Evolutionary conservation across 2,329 filamentous ascomycete genomes (phyloP).

Genomic region (Colletotrichum chlorophyti): DNA sequence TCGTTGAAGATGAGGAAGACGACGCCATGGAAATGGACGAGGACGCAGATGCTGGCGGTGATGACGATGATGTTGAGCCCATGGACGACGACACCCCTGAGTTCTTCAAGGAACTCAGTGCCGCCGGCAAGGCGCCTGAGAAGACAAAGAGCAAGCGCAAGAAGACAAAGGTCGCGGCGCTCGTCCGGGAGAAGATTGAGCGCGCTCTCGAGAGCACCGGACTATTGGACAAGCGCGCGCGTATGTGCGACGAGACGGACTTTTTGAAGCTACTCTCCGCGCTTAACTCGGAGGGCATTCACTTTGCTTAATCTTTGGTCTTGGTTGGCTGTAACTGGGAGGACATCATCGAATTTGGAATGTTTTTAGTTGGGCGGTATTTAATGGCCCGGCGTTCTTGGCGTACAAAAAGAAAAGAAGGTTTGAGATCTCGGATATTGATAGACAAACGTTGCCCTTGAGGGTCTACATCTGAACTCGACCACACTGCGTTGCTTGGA

Average conservation of each 20-base stretch:
- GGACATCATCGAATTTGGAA: too few species aligned
- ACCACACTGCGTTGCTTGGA: too few species aligned
- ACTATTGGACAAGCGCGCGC: constrained; percentile 80
- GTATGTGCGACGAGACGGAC: constrained; percentile 91
- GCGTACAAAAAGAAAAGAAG: constrained; percentile 24
- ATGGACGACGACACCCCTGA: constrained; percentile 76
- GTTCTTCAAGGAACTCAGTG: constrained; percentile 77
- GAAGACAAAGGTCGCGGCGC: constrained; percentile 79
- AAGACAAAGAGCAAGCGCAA: constrained; percentile 75
- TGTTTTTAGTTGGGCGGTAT: neutral
- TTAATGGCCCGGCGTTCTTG: constrained; percentile 25
- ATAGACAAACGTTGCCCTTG: constrained; percentile 1
- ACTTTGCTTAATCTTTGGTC: constrained; percentile 70
- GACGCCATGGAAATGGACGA: constrained; percentile 47
- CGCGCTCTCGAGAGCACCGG: constrained; percentile 84
- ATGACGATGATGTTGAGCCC: constrained; percentile 60
- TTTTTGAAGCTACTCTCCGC: constrained; percentile 81
- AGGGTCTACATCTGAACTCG: neutral
- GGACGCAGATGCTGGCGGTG: constrained; percentile 49
- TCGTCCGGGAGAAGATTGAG: constrained; percentile 87
- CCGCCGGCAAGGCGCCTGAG: constrained; percentile 41
- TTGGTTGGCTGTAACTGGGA: too few species aligned
- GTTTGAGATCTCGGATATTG: constrained; percentile 7
- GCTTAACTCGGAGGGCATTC: constrained; percentile 92
- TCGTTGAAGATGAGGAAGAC: constrained; percentile 50